These are phyloP conservation scores for Saturnispora galanensis DNA, from an alignment of 805 yeast genomes.

Conservation along the genomic window DNA sequence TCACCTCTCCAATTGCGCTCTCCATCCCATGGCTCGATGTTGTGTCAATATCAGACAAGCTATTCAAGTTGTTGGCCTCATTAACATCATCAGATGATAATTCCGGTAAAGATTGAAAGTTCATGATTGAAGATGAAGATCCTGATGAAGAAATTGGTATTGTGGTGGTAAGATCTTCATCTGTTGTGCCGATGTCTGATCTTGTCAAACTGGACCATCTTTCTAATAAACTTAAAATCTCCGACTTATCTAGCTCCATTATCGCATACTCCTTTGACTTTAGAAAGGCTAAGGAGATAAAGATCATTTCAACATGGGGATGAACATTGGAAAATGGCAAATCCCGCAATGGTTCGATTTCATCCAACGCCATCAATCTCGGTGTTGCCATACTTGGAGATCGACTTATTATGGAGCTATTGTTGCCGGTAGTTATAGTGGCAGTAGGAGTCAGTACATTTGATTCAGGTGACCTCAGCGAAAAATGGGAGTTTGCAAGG, in stretches of 20 bases:
- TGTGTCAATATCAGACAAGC: background rate
- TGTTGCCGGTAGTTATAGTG: background rate
- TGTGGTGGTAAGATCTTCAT: slow-evolving; percentile 1
- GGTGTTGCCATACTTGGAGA: slow-evolving; percentile 2
- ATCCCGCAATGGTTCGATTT: slow-evolving; percentile 19
- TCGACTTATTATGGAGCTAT: background rate
- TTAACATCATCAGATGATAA: slow-evolving; percentile 3
- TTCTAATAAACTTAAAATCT: slow-evolving; percentile 68
- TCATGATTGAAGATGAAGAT: background rate
- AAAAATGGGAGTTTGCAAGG: background rate
- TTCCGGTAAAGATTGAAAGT: background rate
- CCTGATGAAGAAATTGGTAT: background rate
- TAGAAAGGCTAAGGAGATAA: slow-evolving; percentile 66
- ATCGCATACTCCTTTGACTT: slow-evolving; percentile 71
- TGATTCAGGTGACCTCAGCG: slow-evolving; percentile 2
- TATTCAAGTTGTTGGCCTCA: slow-evolving; percentile 4
- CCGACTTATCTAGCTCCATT: slow-evolving; percentile 83
- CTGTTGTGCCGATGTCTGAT: slow-evolving; percentile 20
- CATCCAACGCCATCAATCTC: slow-evolving; percentile 9
- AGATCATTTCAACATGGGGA: slow-evolving; percentile 68
- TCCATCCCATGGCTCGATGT: slow-evolving; percentile 5
- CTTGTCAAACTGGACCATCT: slow-evolving; percentile 38
- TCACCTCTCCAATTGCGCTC: slow-evolving; percentile 10
- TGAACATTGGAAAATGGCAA: slow-evolving; percentile 54
- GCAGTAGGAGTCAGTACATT: slow-evolving; percentile 4